These are phyloP conservation scores for Megacollybia marginata DNA, from an alignment of 768 basidiomycete genomes.

Conservation along the genomic window DNA sequence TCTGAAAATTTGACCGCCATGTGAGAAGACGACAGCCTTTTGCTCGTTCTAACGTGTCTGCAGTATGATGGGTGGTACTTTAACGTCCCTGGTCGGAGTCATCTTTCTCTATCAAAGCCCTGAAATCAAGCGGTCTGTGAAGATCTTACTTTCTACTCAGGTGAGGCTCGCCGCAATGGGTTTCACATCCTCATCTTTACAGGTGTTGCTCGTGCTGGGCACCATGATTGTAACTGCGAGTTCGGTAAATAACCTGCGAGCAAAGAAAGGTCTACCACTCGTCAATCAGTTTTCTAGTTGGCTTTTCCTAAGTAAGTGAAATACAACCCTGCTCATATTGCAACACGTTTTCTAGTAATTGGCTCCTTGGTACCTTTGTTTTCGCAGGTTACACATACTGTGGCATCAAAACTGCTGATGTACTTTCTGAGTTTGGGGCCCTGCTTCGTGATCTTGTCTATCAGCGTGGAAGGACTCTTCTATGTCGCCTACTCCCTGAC, in stretches of 20 bases:
- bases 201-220: slow-evolving; percentile 31
- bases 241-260: slow-evolving; percentile 55
- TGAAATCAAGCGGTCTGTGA: no score
- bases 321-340: not conserved
- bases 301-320: slow-evolving; percentile 40
- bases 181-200: not conserved
- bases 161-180: no score
- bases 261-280: slow-evolving; percentile 58
- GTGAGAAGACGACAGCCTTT: slow-evolving; percentile 30
- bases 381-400: slow-evolving; percentile 24
- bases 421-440: slow-evolving; percentile 69
- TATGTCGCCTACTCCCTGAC: slow-evolving; percentile 62
- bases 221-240: slow-evolving; percentile 47
- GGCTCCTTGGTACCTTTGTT: slow-evolving; percentile 48
- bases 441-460: slow-evolving; percentile 73
- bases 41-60: slow-evolving; percentile 3
- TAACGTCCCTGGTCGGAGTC: slow-evolving; percentile 32
- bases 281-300: slow-evolving; percentile 58
- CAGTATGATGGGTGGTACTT: slow-evolving; percentile 41
- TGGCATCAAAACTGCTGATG: slow-evolving; percentile 45
- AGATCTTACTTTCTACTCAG: no score
- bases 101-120: not conserved
- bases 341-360: slow-evolving; percentile 26
- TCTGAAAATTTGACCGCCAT: slow-evolving; percentile 51
- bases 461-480: slow-evolving; percentile 78